These are phyloP conservation scores for Sporodiniella umbellata DNA, from an alignment of 371 early-diverging fungal species.

Conservation along the genomic window DNA sequence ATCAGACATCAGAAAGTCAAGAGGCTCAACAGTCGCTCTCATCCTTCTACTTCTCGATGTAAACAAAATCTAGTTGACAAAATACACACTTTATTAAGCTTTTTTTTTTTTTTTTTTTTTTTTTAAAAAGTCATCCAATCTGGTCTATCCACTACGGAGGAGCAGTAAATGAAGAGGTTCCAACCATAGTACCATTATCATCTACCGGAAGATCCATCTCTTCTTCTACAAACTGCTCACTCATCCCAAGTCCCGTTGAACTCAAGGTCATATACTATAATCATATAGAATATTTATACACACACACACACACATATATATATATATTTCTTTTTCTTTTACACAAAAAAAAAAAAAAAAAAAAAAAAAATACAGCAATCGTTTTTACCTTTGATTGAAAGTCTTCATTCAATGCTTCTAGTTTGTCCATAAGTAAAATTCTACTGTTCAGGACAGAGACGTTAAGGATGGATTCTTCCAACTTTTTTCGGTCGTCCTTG, in stretches of 20 bases:
- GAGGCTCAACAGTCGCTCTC: no score
- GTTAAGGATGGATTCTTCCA: constrained; percentile 49
- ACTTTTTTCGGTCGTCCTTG: constrained; percentile 34
- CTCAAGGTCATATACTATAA: constrained; percentile 38
- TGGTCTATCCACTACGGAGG: constrained; percentile 36
- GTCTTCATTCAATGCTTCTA: constrained; percentile 48
- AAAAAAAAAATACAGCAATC: no score
- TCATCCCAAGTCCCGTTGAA: constrained; percentile 24
- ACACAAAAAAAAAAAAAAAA: no score
- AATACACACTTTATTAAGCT: background rate
- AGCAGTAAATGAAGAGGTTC: constrained; percentile 18
- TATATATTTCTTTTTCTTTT: background rate
- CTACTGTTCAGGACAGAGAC: constrained; percentile 37
- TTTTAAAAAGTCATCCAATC: constrained; percentile 23
- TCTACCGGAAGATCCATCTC: constrained; percentile 36
- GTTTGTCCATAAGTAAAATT: constrained; percentile 42
- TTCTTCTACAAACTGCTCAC: constrained; percentile 31
- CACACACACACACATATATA: background rate
- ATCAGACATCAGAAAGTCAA: constrained; percentile 48
- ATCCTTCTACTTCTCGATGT: constrained; percentile 26
- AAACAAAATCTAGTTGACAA: constrained; percentile 26
- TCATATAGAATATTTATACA: constrained; percentile 1
- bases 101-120: background rate
- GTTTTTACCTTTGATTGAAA: constrained; percentile 50
- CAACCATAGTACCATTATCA: constrained; percentile 20